Conservation (phyloP, 1,284 basidiomycete species). For the Ceratobasidium sp. region DNA sequence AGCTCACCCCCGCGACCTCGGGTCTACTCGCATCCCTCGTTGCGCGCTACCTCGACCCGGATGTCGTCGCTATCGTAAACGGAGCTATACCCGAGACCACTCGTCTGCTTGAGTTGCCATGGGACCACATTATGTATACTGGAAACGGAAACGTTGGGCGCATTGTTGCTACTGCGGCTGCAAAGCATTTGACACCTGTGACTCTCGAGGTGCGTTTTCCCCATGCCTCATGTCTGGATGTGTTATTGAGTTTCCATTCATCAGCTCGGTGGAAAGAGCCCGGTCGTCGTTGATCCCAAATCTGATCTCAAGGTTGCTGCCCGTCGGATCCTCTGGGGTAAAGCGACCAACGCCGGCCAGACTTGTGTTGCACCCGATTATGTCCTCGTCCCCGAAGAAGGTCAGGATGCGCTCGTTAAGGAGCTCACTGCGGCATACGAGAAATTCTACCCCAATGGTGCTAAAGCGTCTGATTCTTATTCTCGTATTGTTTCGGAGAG, state of each 20-base stretch:
- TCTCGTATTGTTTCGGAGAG: slow-evolving; percentile 61
- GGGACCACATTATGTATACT: slow-evolving; percentile 83
- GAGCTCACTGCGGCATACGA: slow-evolving; percentile 61
- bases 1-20: slow-evolving; percentile 74
- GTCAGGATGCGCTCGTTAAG: slow-evolving; percentile 65
- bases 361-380: slow-evolving; percentile 75
- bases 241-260: background rate
- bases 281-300: slow-evolving; percentile 78
- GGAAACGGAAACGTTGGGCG: slow-evolving; percentile 76
- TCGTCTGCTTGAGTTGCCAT: slow-evolving; percentile 79
- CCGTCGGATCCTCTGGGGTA: slow-evolving; percentile 81
- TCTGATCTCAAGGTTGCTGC: slow-evolving; percentile 70
- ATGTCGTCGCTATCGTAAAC: slow-evolving; percentile 76
- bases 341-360: slow-evolving; percentile 80
- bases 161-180: slow-evolving; percentile 84
- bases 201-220: slow-evolving; percentile 71
- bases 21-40: slow-evolving; percentile 77
- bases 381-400: slow-evolving; percentile 63
- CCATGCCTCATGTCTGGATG: background rate
- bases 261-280: slow-evolving; percentile 83
- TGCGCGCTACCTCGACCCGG: slow-evolving; percentile 83
- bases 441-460: slow-evolving; percentile 57
- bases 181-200: slow-evolving; percentile 85
- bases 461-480: slow-evolving; percentile 58
- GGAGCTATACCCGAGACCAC: slow-evolving; percentile 81